These are phyloP conservation scores for Globisporangium abappressorium DNA, from an alignment of 352 stramenopile genomes.

Conservation along the genomic window DNA sequence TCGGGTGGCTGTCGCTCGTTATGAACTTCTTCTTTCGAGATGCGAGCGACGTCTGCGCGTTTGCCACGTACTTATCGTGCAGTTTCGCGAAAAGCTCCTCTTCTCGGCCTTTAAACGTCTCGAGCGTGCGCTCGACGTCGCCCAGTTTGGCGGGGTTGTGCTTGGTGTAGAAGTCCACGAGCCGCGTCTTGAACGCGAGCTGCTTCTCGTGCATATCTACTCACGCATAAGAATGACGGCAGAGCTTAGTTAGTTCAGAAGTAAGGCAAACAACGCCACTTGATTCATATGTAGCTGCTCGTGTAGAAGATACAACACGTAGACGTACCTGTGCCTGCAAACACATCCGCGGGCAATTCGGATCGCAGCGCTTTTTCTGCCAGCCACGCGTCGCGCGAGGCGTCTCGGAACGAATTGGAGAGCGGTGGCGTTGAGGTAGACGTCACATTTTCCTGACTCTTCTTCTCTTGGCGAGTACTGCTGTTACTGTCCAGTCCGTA, in stretches of 20 bases:
- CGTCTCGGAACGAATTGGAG: conserved; percentile 30
- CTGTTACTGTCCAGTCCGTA: conserved; percentile 38
- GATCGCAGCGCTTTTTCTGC: conserved; percentile 25
- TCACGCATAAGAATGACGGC: not conserved
- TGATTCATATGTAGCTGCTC: not conserved
- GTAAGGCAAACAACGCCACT: not conserved
- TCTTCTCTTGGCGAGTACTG: conserved; percentile 4
- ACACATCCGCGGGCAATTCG: conserved; percentile 11
- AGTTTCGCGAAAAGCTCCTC: conserved; percentile 71
- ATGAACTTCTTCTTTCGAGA: conserved; percentile 47
- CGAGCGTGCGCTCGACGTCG: conserved; percentile 53
- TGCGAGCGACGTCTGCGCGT: conserved; percentile 26
- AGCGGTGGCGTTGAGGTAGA: conserved; percentile 4
- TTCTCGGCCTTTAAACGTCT: conserved; percentile 53
- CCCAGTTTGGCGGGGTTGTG: conserved; percentile 61
- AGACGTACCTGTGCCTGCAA: conserved; percentile 4
- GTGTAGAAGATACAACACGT: not conserved
- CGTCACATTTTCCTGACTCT: not conserved
- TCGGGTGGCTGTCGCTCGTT: conserved; percentile 65
- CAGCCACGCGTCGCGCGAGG: conserved; percentile 25
- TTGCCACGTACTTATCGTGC: conserved; percentile 52
- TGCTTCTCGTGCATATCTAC: conserved; percentile 5
- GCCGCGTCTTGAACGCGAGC: conserved; percentile 29
- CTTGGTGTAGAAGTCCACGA: conserved; percentile 66
- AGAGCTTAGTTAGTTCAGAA: not conserved